Percentiles rank a stretch among this genome's conserved stretches.
These are phyloP conservation scores for Neolentinus lepideus DNA, from an alignment of 1,284 basidiomycete species.

Conservation along the genomic window DNA sequence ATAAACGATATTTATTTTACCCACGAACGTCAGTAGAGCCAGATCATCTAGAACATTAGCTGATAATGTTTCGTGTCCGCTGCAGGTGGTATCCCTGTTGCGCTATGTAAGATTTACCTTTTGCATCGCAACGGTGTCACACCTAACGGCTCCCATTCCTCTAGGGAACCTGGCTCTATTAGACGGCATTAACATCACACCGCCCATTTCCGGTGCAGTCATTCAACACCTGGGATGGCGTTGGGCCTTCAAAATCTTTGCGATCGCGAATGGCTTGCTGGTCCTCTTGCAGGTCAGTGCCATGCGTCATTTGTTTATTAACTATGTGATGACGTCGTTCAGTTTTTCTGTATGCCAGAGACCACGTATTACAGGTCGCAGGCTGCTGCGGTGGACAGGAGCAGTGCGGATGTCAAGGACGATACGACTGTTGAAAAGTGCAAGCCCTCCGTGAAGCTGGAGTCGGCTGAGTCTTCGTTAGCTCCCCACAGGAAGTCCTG, in stretches of 20 bases:
- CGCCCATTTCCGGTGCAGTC: slow-evolving; percentile 16
- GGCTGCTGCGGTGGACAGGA: neutral
- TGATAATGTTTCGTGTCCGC: neutral
- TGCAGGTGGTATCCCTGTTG: slow-evolving; percentile 11
- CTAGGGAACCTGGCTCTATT: slow-evolving; percentile 16
- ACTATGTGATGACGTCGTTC: neutral
- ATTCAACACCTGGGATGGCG: slow-evolving; percentile 14
- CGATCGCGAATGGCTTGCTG: slow-evolving; percentile 10
- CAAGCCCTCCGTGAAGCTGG: neutral
- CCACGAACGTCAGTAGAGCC: slow-evolving; percentile 11
- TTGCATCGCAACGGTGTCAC: neutral
- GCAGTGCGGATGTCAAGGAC: slow-evolving; percentile 1
- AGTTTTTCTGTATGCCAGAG: slow-evolving; percentile 7
- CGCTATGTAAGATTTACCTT: slow-evolving; percentile 7
- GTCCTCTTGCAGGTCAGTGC: slow-evolving; percentile 10
- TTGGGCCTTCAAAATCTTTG: slow-evolving; percentile 15
- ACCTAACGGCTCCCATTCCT: neutral
- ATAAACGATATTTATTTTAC: slow-evolving; percentile 16
- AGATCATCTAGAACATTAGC: neutral
- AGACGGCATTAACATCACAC: slow-evolving; percentile 16
- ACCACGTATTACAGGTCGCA: slow-evolving; percentile 9
- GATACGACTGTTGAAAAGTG: neutral
- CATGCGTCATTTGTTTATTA: slow-evolving; percentile 6
- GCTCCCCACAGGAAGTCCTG: slow-evolving; percentile 8
- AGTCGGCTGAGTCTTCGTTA: neutral